Evolutionary conservation across 768 basidiomycete genomes (phyloP).

Genomic region (Stropharia rugosoannulata): DNA sequence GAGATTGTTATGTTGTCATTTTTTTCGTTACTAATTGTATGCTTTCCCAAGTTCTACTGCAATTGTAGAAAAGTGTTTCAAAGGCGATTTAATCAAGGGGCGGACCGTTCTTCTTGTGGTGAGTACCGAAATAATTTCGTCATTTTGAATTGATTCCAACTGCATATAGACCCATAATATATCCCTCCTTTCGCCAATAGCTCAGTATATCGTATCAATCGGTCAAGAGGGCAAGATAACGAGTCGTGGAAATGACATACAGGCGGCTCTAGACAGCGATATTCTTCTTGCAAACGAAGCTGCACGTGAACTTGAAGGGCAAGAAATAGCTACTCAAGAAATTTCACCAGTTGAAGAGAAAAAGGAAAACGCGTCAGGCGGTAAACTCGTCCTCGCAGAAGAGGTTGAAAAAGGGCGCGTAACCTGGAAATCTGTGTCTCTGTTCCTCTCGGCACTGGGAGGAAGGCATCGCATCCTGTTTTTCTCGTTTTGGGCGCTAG

Average conservation of each 20-base stretch:
- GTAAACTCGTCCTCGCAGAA: conserved; percentile 62
- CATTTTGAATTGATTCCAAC: background rate
- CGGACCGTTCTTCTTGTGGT: conserved; percentile 83
- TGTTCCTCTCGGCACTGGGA: conserved; percentile 28
- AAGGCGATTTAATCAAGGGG: conserved; percentile 71
- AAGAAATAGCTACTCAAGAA: conserved; percentile 23
- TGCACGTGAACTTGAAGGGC: conserved; percentile 15
- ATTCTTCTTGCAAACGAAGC: conserved; percentile 29
- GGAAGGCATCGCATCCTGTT: conserved; percentile 31
- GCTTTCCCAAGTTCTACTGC: conserved; percentile 78
- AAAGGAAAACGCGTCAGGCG: conserved; percentile 31
- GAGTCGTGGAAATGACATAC: conserved; percentile 44
- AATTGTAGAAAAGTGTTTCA: conserved; percentile 74
- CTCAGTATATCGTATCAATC: conserved; percentile 54
- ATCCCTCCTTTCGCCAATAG: conserved; percentile 47
- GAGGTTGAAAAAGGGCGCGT: conserved; percentile 62
- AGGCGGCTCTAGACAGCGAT: conserved; percentile 27
- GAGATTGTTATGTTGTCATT: background rate
- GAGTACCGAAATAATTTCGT: conserved; percentile 12
- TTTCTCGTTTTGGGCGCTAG: conserved; percentile 26
- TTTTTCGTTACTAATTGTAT: conserved; percentile 4
- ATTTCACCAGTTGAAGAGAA: conserved; percentile 11
- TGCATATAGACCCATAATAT: conserved; percentile 45
- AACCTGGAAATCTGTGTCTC: conserved; percentile 39
- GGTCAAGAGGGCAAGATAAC: conserved; percentile 51